phyloP scores from a whole-genome alignment of 1,139 yeast genomes.

The Sugiyamaella xylanicola region DNA sequence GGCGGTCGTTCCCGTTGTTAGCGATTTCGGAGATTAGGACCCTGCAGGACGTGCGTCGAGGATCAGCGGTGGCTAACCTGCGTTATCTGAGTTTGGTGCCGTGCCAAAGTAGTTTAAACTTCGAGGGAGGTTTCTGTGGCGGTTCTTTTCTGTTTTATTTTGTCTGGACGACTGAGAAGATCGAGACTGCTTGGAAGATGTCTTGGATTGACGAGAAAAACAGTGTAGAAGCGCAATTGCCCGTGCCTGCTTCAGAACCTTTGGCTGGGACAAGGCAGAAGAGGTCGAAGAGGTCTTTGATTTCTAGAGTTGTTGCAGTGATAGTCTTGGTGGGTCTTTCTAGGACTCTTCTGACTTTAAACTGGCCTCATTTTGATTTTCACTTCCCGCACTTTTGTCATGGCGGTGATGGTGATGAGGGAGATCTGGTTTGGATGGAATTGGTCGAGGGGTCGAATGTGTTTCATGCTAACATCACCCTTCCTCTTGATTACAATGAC shows the following conservation, averaged over 20 bases:
- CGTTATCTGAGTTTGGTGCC: conserved; percentile 7
- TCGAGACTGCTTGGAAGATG: background rate
- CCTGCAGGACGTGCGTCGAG: too few relatives aligned
- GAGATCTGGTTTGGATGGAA: conserved; percentile 18
- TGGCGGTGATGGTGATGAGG: background rate
- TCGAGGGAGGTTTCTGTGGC: background rate
- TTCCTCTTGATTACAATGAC: conserved; percentile 26
- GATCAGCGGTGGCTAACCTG: background rate
- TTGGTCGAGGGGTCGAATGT: conserved; percentile 14
- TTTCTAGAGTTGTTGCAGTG: background rate
- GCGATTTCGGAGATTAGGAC: too few relatives aligned
- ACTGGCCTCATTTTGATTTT: background rate
- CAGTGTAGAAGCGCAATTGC: conserved; percentile 8
- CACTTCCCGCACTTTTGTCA: background rate
- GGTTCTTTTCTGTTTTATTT: too few relatives aligned
- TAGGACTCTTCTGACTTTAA: background rate
- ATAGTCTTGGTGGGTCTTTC: background rate
- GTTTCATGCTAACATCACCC: conserved; percentile 21
- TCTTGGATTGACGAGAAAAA: conserved; percentile 5
- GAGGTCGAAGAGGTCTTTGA: background rate
- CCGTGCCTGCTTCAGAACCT: background rate
- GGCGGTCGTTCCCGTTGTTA: too few relatives aligned
- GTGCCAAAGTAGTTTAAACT: background rate
- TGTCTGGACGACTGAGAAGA: background rate
- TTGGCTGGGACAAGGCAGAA: background rate